Evolutionary conservation across 768 basidiomycete genomes (phyloP), one percentile per base, ranked within the genome.

Genomic region (Phylloporus sp.): DNA sequence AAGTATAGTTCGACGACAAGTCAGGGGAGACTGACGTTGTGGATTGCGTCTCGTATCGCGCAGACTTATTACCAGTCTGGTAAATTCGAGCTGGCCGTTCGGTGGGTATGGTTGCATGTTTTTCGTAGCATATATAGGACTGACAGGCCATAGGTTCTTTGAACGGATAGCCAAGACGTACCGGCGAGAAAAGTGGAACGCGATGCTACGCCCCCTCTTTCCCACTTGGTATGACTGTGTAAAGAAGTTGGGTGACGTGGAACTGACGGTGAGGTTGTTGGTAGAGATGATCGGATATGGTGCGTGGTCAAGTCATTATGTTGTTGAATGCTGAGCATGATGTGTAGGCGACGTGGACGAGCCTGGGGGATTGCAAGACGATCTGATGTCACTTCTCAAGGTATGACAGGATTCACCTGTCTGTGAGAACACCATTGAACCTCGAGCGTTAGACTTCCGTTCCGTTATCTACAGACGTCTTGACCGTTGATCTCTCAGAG

Each of bases 111-210:
- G n/a, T 33, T 20, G 20, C 6, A 6, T 47, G 9, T 7, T 14
- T 6, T 29, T 11, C 1, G 3, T 23, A n/a, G 14, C n/a, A 13
- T 3, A 20, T 15, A 24, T 38, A 2, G 42, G 9, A 13, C 5
- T 5, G 23, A 37, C 14, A 13, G 10, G 17, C 14, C 52, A 10
- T 14, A 94, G 90, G 38, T 98, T 95, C 69, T 91, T 92, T 63
- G 94, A 95, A 60, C 82, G 93, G 13, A 95, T 97, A 49, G 84
- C 87, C 1, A 86, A 81, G 62, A 86, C 84, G 0, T 97, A 96
- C 60, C 80, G 86, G n/a, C 73, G 79, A 41, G 93, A 97, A 63
- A 73, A 77, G 40, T 98, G 93, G 93, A 70, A 72, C 9, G 61
- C 76, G 0, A 77, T 96, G 69, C 74, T 95, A 14, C 74, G 75